Conservation (phyloP, 192 early-diverging fungal species). For the Mortierella antarctica region DNA sequence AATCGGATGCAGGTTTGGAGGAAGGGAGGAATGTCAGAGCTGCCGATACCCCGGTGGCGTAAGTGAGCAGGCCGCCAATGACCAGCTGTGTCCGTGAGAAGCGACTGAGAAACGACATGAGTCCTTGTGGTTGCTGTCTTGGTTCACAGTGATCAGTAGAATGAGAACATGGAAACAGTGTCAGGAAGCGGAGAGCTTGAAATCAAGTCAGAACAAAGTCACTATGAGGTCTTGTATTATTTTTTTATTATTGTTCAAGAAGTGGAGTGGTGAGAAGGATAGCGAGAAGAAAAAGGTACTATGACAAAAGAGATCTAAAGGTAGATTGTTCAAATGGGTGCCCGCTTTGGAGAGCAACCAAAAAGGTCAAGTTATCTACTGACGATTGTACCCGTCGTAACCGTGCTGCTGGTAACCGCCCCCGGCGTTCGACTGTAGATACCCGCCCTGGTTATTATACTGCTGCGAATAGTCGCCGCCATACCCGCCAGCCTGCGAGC, state of each 20-base stretch:
- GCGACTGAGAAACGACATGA: conserved; percentile 47
- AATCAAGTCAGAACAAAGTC: too few species aligned
- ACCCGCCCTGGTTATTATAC: conserved; percentile 17
- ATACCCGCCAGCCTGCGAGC: conserved; percentile 21
- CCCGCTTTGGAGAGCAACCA: background rate
- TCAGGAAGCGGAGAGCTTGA: background rate
- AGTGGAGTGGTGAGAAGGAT: too few species aligned
- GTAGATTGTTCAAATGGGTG: background rate
- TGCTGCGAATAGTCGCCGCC: conserved; percentile 12
- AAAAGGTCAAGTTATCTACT: background rate
- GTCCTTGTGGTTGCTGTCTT: background rate
- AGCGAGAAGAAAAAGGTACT: too few species aligned
- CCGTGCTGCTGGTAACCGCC: conserved; percentile 26
- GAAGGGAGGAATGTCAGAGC: conserved; percentile 45
- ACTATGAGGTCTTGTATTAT: too few species aligned
- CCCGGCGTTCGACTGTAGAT: conserved; percentile 26
- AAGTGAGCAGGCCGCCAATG: conserved; percentile 37
- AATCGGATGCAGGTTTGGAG: background rate
- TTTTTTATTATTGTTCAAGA: too few species aligned
- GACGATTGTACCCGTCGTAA: conserved; percentile 12
- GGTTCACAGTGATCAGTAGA: background rate
- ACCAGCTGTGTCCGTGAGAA: conserved; percentile 44
- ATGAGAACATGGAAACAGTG: background rate
- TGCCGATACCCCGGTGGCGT: conserved; percentile 39
- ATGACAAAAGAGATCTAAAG: background rate